phyloP scores from a whole-genome alignment of 208 protist genomes.

The Leishmania gerbilli region DNA sequence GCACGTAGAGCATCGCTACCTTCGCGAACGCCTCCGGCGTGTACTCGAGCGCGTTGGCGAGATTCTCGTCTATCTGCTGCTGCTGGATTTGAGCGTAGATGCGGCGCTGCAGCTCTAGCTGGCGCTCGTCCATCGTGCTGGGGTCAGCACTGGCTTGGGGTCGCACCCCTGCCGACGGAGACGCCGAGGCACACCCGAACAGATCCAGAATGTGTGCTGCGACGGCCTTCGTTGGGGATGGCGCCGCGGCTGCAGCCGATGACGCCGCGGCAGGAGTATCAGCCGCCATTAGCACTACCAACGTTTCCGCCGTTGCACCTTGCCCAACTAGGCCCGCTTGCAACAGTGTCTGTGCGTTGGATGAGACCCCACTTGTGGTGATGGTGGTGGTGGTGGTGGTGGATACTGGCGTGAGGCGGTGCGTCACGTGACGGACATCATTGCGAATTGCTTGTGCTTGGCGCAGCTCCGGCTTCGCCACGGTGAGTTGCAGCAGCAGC shows the following conservation, averaged over 20 bases:
- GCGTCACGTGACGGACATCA: conserved; percentile 8
- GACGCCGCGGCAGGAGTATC: not conserved
- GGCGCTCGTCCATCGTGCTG: conserved; percentile 40
- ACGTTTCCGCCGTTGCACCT: conserved; percentile 7
- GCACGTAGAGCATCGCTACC: conserved; percentile 94
- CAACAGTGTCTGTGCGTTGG: conserved; percentile 1
- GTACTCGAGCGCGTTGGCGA: conserved; percentile 91
- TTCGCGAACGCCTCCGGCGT: conserved; percentile 92
- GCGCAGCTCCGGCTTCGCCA: conserved; percentile 4
- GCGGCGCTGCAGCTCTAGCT: conserved; percentile 71
- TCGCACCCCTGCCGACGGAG: not conserved
- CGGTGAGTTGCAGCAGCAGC: conserved; percentile 1
- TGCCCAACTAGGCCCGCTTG: conserved; percentile 5
- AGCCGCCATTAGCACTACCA: conserved; percentile 8
- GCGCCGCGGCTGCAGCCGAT: not conserved
- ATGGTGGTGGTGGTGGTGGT: not conserved
- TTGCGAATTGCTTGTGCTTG: conserved; percentile 5
- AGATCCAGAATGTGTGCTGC: conserved; percentile 30
- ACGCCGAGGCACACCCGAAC: conserved; percentile 5
- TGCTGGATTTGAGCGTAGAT: conserved; percentile 84
- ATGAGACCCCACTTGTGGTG: not conserved
- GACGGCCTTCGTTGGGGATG: not conserved
- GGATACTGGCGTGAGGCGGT: not conserved
- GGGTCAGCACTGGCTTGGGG: not conserved
- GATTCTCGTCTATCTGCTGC: conserved; percentile 90